Base-by-base conservation (phyloP, 2,329 filamentous ascomycete genomes). In the Fusarium xyrophilum region DNA sequence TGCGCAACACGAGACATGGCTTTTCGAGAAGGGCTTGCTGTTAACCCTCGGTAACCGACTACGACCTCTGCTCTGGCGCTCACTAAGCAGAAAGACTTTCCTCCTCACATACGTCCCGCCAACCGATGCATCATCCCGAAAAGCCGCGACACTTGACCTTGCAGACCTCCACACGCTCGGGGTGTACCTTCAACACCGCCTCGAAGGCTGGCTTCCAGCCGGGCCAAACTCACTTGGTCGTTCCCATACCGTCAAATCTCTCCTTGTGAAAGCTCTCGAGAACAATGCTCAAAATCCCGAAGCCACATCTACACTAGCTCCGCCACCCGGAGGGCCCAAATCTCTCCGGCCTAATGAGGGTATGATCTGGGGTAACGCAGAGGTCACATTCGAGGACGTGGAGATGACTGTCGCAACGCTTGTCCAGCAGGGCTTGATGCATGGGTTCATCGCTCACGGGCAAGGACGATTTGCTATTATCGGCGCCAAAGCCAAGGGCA, bases 51-150 rank as follows among this genome's bases (percentile, higher is more conserved):
- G 88, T 6, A 92, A 92, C 74, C 88, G 93, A 54, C 90, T 94
- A 60, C 91, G 96, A 58, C 88, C 93, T 2, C 83, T 96, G 5
- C 87, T 97, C 15, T 97, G 93, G 93, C 89, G 95, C 17, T 91
- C 91, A 2, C 85, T 98, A 10, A 87, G 91, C 21, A 88, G 93
- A 32, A 90, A 89, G 69, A 88, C 90, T 0, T 97, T 97, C 77
- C 80, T 95, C 13, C 83, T 96, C 15, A 91, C 88, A 19, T 96
- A 94, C 67, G 85, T 89, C n/a, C 87, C 88, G 40, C 90, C 90
- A 3, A 75, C 70, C 25, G 85, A 83, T 71, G 83, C 79, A 63
- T 81, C 82, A 36, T 84, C 83, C 6, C 88, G 84, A 70, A 86
- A 85, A 71, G 89, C 93, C 5, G 91, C 93, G 1, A 92, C 91